phyloP scores from a whole-genome alignment of 306 rosid genomes.

The Parietaria judaica region DNA sequence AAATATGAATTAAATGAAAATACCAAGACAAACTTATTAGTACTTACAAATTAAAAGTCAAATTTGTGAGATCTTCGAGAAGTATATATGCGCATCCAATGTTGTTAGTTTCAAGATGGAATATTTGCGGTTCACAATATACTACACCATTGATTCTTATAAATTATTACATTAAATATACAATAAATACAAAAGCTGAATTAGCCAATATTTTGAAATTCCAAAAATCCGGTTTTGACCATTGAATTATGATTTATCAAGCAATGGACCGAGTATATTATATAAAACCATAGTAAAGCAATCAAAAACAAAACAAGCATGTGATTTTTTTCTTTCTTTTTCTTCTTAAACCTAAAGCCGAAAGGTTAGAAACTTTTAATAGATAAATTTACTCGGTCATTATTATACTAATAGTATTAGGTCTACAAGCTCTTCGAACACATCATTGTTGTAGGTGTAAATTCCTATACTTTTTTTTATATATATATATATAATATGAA shows the following conservation, averaged over 20 bases:
- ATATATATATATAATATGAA: no score
- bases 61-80: slow-evolving; percentile 17
- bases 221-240: slow-evolving; percentile 38
- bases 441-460: slow-evolving; percentile 17
- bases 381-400: neutral
- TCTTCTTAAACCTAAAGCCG: neutral
- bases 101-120: slow-evolving; percentile 13
- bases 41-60: slow-evolving; percentile 16
- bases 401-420: slow-evolving; percentile 5
- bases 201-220: slow-evolving; percentile 24
- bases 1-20: neutral
- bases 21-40: slow-evolving; percentile 10
- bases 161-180: no score
- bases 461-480: neutral
- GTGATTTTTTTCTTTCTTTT: no score
- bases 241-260: slow-evolving; percentile 40
- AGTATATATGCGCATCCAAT: neutral
- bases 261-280: slow-evolving; percentile 21
- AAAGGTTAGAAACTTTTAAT: slow-evolving; percentile 4
- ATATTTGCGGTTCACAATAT: slow-evolving; percentile 6
- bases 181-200: neutral
- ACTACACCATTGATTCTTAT: neutral
- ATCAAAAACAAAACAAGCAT: no score
- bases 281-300: slow-evolving; percentile 20
- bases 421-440: slow-evolving; percentile 12